Conservation (phyloP, 2,329 filamentous ascomycete genomes). For the Sporothrix brasiliensis region DNA sequence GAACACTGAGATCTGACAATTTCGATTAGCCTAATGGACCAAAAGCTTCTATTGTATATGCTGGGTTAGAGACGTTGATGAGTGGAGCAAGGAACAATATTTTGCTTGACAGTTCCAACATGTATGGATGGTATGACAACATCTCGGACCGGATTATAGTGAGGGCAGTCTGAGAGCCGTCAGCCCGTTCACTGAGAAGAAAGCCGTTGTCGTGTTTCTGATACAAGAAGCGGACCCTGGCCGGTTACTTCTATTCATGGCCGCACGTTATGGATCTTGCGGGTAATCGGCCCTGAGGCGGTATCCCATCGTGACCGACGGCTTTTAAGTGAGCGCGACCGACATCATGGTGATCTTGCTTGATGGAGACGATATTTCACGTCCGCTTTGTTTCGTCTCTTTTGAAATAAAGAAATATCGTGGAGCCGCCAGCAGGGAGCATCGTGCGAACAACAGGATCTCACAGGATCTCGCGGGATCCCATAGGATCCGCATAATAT, state of each 20-base stretch:
- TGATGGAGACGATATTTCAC: conserved; percentile 4
- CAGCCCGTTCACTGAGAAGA: neutral
- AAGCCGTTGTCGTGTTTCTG: neutral
- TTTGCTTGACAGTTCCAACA: neutral
- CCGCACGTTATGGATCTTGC: neutral
- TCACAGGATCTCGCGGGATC: neutral
- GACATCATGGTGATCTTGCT: conserved; percentile 8
- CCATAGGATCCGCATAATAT: conserved; percentile 16
- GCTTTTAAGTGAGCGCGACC: neutral
- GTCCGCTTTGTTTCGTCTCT: conserved; percentile 17
- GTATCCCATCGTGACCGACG: conserved; percentile 4
- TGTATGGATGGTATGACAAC: neutral
- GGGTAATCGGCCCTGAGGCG: neutral
- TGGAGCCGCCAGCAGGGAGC: neutral
- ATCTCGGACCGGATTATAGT: neutral
- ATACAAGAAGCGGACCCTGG: conserved; percentile 1
- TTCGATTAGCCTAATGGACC: conserved; percentile 24
- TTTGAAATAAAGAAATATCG: neutral
- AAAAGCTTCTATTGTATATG: conserved; percentile 7
- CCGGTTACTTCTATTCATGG: neutral
- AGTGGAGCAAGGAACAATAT: neutral
- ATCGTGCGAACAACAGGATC: neutral
- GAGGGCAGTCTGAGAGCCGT: neutral
- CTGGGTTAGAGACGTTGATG: neutral
- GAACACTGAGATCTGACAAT: conserved; percentile 8